Base-by-base conservation (phyloP, 495 filamentous ascomycete genomes). In the Xylaria telfairii region DNA sequence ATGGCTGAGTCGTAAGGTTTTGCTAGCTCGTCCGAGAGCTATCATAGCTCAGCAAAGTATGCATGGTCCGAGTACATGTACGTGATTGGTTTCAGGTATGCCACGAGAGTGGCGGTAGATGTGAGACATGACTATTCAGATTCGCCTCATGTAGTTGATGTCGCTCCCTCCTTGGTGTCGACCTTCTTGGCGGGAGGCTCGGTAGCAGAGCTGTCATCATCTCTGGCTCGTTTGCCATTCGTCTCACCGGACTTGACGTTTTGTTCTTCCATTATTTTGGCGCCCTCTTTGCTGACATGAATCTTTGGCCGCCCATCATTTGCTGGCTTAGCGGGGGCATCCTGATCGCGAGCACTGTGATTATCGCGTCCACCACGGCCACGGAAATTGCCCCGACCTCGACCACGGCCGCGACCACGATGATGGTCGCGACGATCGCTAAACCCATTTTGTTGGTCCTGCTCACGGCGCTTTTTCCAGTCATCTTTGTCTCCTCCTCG, bases 361-460 rank as follows among this genome's bases (percentile, higher is more conserved):
- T 82, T 73, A 19, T 80, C 77, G 67, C 82, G 68, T 46, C 81
- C 74, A 56, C 81, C 82, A 46, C 83, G 81, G 30, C 83, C 81
- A 65, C 72, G 74, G 28, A 65, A 41, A 59, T 68, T 65, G 44
- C 76, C 76, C 8, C 74, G 70, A n/a, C 82, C 73, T n/a, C 80
- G 75, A 34, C 81, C 74, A n/a, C 80, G 80, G 17, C 86, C 81
- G 21, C 80, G 79, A 67, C 84, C 78, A 30, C 78, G 73, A 7
- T 74, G 64, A 39, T 71, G 56, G 42, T 71, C 65, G 37, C 74
- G 72, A 65, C 80, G 78, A 65, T 83, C 79, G 53, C 75, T 78
- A 82, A 90, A 90, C 30, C 90, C 91, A 46, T 83, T 85, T 76
- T 88, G 87, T 73, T 88, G 87, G 73, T 92, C 90, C 30, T 92